Evolutionary conservation across 2,329 filamentous ascomycete genomes (phyloP).

Genomic region (Paecilomyces niveus): DNA sequence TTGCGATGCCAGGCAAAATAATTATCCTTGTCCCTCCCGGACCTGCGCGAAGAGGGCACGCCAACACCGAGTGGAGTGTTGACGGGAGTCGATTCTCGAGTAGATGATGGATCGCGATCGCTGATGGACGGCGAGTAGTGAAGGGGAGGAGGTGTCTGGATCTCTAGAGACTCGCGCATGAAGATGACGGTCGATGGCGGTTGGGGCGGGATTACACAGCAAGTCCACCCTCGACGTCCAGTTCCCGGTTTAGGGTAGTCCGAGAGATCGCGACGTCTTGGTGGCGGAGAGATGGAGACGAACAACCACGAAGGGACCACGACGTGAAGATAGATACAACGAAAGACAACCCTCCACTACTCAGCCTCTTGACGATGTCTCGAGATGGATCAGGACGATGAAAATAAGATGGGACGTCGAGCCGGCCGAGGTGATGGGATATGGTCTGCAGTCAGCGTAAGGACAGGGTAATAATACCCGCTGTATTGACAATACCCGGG

Average conservation of each 20-base stretch:
- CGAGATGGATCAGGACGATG: not conserved
- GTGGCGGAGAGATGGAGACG: not conserved
- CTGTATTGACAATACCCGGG: not conserved
- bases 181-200: slow-evolving; percentile 24
- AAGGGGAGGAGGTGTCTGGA: slow-evolving; percentile 44
- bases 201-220: slow-evolving; percentile 23
- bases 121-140: slow-evolving; percentile 44
- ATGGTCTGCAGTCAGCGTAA: slow-evolving; percentile 1
- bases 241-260: slow-evolving; percentile 23
- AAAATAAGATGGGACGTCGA: not conserved
- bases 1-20: slow-evolving; percentile 41
- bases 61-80: slow-evolving; percentile 45
- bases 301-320: not conserved
- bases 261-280: slow-evolving; percentile 1
- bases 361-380: not conserved
- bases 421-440: not conserved
- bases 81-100: slow-evolving; percentile 41
- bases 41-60: slow-evolving; percentile 35
- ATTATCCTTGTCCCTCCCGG: slow-evolving; percentile 35
- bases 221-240: slow-evolving; percentile 28
- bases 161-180: slow-evolving; percentile 49
- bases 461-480: not conserved
- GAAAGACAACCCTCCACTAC: not conserved
- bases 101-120: slow-evolving; percentile 43
- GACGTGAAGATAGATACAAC: slow-evolving; percentile 1